Base-by-base conservation (phyloP, 345 rosid genomes). In the Durio zibethinus region DNA sequence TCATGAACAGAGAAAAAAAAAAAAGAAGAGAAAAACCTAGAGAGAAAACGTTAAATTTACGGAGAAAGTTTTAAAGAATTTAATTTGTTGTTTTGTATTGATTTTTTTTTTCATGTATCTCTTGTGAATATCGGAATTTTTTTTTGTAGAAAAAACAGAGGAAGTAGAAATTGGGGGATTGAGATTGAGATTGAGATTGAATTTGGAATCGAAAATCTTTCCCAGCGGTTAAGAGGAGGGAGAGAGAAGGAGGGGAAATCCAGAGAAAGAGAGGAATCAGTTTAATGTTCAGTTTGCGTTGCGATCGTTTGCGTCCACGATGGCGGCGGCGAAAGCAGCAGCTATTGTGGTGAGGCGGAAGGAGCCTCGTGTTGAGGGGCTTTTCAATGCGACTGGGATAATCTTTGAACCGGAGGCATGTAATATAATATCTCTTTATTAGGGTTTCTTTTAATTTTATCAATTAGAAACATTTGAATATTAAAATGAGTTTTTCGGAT, bases 401-500 rank as follows among this genome's bases (percentile, higher is more conserved):
- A 79, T 87, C 83, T 75, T 8, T 62, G 78, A 60, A 79, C 84
- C 84, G 21, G 85, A 92, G 90, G 87, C 87, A 89, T 81, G 90
- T 78, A 71, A 79, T 73, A 62, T 56, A 35, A 47, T 45, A 45
- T 25, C 80, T 76, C 78, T 76, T 73, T 50, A 76, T 80, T 83
- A 75, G 83, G 83, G 82, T 79, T 80, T 84, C 42, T 23, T 71
- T 7, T 65, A 33, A 5, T n/a, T 48, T 72, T 47, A 56, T 31
- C 27, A 8, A 29, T 45, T n/a, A 1, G 31, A 27, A 35, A 25
- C 31, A 25, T 33, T 70, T 77, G 20, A 4, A 1, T 74, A 25
- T 33, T 18, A 16, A 21, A 4, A 60, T 75, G 18, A 23, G 15
- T 38, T 68, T 74, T 54, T 50, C 3, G 35, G 29, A 21, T 53